Evolutionary conservation across 441 rosid species (phyloP).

Genomic region (Erodium trifolium): DNA sequence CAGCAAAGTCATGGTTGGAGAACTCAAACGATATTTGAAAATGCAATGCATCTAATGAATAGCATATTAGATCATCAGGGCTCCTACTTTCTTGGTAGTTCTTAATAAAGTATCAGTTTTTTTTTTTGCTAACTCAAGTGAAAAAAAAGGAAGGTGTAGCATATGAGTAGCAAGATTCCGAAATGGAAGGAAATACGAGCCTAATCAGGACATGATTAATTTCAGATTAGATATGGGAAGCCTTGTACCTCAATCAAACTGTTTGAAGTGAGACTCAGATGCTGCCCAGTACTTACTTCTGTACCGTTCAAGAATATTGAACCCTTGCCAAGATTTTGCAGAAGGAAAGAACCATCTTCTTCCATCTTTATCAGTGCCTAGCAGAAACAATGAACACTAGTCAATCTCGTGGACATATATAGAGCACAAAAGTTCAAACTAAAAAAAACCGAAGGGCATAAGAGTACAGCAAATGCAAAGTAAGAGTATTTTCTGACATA

Average conservation of each 20-base stretch:
- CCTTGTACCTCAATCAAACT: conserved; percentile 54
- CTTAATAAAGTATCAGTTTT: not conserved
- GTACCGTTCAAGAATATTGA: conserved; percentile 52
- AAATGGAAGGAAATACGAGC: conserved; percentile 7
- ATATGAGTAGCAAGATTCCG: not conserved
- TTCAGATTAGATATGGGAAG: conserved; percentile 10
- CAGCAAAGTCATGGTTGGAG: conserved; percentile 15
- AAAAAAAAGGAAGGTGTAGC: not conserved
- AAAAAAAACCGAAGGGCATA: not conserved
- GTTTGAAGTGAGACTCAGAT: conserved; percentile 33
- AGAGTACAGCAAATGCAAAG: not conserved
- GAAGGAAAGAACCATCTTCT: conserved; percentile 50
- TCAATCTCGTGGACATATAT: no score
- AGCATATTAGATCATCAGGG: not conserved
- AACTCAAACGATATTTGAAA: not conserved
- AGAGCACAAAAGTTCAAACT: conserved; percentile 17
- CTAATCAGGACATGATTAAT: not conserved
- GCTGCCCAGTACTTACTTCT: conserved; percentile 43
- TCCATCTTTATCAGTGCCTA: conserved; percentile 76
- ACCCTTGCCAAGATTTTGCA: conserved; percentile 69
- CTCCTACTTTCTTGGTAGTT: conserved; percentile 1
- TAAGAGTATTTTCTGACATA: not conserved
- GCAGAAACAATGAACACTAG: no score
- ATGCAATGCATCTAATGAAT: conserved; percentile 12
- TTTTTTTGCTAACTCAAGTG: not conserved